A percentile compares a stretch with the other conserved stretches of the same genome.
These are phyloP conservation scores for Colletotrichum coccodes DNA, from an alignment of 2,329 filamentous ascomycete species.

Conservation along the genomic window DNA sequence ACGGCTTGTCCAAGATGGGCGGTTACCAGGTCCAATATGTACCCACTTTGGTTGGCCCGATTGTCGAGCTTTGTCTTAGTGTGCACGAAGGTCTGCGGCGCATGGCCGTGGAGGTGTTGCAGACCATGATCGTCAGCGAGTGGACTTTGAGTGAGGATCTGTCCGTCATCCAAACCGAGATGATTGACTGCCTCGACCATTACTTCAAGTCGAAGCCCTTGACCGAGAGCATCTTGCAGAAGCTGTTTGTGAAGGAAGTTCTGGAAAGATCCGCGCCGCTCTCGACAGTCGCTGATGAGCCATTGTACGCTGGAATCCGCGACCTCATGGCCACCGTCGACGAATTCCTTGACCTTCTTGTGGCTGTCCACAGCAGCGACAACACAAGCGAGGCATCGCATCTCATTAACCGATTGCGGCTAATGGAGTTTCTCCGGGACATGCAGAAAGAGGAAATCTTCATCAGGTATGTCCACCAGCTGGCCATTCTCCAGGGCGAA, in stretches of 20 bases:
- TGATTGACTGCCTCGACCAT: constrained; percentile 91
- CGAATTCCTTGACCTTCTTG: constrained; percentile 89
- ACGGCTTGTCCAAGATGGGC: constrained; percentile 85
- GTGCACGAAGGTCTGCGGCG: constrained; percentile 91
- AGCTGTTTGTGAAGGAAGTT: constrained; percentile 89
- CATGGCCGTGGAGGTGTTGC: constrained; percentile 91
- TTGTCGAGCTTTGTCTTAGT: constrained; percentile 93
- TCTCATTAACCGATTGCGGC: constrained; percentile 86
- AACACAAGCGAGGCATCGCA: constrained; percentile 78
- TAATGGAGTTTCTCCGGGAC: constrained; percentile 97
- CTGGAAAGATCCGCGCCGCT: constrained; percentile 82
- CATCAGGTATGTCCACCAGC: constrained; percentile 92
- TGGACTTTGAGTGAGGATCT: constrained; percentile 96
- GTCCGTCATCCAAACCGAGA: constrained; percentile 90
- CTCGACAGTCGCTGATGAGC: constrained; percentile 73
- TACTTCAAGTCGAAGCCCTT: constrained; percentile 91
- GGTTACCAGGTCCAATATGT: constrained; percentile 99
- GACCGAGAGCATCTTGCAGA: constrained; percentile 90
- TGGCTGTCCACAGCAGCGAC: constrained; percentile 86
- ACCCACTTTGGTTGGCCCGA: constrained; percentile 87
- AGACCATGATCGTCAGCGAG: constrained; percentile 98
- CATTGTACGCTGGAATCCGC: constrained; percentile 79
- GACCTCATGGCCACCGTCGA: constrained; percentile 87
- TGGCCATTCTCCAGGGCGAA: constrained; percentile 80
- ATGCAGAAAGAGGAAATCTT: constrained; percentile 99